phyloP scores from a whole-genome alignment of 1,284 basidiomycete species.

The Melampsora abietis-canadensis region DNA sequence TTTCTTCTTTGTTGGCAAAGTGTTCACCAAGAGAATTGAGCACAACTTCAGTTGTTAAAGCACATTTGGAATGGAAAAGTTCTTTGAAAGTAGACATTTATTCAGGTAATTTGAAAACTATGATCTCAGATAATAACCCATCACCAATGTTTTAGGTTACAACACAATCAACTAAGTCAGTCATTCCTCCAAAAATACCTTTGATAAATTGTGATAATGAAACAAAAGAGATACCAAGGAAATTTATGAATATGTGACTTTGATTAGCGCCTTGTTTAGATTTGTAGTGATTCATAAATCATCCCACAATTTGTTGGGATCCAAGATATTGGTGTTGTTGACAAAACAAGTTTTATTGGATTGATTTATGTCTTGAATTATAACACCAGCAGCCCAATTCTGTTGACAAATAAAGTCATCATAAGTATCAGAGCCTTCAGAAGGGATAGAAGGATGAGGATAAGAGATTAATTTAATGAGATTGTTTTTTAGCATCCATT shows the following conservation, averaged over 20 bases:
- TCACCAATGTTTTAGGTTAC: neutral
- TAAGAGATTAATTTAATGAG: neutral
- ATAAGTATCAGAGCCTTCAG: neutral
- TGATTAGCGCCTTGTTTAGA: neutral
- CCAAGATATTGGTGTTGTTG: neutral
- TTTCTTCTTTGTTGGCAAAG: neutral
- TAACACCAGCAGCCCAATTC: neutral
- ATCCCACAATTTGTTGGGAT: neutral
- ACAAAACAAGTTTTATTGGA: neutral
- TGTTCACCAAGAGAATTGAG: neutral
- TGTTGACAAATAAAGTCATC: neutral
- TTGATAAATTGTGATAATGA: neutral
- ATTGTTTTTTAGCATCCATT: neutral
- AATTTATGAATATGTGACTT: neutral
- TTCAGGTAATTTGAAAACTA: neutral
- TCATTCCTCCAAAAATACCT: neutral
- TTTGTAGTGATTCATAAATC: neutral
- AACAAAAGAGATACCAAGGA: neutral
- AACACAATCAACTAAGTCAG: neutral
- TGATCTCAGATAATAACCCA: neutral
- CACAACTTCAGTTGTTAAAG: neutral
- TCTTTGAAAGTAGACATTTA: neutral
- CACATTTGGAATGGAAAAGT: neutral
- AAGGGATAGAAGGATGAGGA: neutral
- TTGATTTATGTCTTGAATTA: neutral